phyloP scores from a whole-genome alignment of 306 rosid species.

The Albizia julibrissin region DNA sequence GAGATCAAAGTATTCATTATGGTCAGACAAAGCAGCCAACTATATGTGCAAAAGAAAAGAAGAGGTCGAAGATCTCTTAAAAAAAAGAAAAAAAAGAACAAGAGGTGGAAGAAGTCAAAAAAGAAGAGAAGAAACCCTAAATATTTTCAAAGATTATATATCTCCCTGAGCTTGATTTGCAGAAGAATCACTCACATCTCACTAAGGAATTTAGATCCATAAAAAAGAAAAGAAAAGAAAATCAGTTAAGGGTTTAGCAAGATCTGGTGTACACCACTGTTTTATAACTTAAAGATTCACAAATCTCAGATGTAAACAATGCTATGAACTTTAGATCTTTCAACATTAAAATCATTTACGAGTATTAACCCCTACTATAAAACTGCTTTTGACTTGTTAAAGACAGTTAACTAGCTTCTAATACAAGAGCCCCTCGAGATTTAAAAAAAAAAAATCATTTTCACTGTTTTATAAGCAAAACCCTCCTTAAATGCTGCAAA shows the following conservation, averaged over 20 bases:
- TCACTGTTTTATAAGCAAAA: constrained; percentile 6
- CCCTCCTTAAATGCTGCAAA: constrained; percentile 10
- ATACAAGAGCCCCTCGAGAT: background rate
- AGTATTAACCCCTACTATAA: background rate
- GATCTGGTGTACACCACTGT: background rate
- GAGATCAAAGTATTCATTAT: constrained; percentile 30
- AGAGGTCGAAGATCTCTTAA: background rate
- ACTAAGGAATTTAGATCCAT: background rate
- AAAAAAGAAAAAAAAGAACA: too few relatives aligned
- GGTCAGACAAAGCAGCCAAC: constrained; percentile 13
- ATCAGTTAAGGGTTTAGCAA: constrained; percentile 8
- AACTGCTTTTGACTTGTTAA: background rate
- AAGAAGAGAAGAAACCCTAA: background rate
- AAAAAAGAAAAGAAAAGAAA: background rate
- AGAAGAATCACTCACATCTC: constrained; percentile 14
- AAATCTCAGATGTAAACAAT: constrained; percentile 3
- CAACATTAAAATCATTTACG: background rate
- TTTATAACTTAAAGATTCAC: background rate
- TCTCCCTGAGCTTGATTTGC: constrained; percentile 21
- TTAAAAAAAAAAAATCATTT: background rate
- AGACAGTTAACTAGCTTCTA: background rate
- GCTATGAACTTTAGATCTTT: background rate
- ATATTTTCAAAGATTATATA: background rate
- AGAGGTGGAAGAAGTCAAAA: background rate
- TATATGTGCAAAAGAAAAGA: background rate